Conservation (phyloP, 2,329 filamentous ascomycete genomes). For the Beauveria scarabaeidicola region DNA sequence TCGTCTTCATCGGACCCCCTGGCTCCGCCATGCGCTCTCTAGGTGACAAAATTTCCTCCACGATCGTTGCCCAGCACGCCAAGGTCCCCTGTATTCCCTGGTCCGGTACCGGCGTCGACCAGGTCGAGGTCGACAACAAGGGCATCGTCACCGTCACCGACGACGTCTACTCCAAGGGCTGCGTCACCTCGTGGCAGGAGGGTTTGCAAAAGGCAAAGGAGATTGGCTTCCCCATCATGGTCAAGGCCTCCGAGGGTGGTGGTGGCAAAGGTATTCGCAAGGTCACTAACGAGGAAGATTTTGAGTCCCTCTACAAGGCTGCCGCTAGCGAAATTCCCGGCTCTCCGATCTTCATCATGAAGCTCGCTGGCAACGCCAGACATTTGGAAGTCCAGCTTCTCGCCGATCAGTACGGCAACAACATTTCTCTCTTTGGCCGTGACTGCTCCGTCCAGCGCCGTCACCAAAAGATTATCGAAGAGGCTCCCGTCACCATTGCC, state of each 20-base stretch:
- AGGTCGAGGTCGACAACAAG: constrained; percentile 67
- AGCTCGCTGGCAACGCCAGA: constrained; percentile 89
- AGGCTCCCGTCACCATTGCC: constrained; percentile 94
- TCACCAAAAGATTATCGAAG: constrained; percentile 99
- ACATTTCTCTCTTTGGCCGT: constrained; percentile 96
- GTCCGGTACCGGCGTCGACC: constrained; percentile 86
- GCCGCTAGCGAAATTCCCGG: constrained; percentile 96
- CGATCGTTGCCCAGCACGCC: constrained; percentile 96
- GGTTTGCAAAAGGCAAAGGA: constrained; percentile 76
- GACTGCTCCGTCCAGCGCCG: constrained; percentile 97
- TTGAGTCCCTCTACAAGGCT: constrained; percentile 83
- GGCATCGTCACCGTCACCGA: constrained; percentile 91
- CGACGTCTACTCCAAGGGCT: constrained; percentile 79
- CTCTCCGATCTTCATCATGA: constrained; percentile 99
- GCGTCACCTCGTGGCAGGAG: constrained; percentile 82
- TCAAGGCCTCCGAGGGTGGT: constrained; percentile 99
- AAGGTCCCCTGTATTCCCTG: constrained; percentile 97
- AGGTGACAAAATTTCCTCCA: constrained; percentile 99
- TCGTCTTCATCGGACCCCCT: constrained; percentile 96
- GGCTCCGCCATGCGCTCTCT: constrained; percentile 98
- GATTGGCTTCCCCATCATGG: constrained; percentile 99
- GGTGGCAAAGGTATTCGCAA: constrained; percentile 99
- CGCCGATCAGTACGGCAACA: constrained; percentile 98
- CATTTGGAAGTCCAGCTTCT: constrained; percentile 96
- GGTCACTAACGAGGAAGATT: constrained; percentile 75